A percentile compares a stretch with the other conserved stretches of the same genome.
Conservation (phyloP, 148 eudicot genomes). For the Arbutus unedo region DNA sequence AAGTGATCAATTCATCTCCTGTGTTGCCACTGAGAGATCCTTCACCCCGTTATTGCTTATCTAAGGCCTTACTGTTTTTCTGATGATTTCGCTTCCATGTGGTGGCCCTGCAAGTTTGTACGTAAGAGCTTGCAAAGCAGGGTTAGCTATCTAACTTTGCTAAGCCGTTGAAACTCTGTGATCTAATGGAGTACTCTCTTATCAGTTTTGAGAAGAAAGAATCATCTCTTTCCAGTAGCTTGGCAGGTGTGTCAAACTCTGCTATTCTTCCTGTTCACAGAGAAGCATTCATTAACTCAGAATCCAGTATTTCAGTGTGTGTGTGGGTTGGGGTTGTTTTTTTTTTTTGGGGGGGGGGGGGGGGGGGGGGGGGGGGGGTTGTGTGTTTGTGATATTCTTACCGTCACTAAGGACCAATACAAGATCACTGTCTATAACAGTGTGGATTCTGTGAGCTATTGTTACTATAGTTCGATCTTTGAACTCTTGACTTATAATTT, state of each 20-base stretch:
- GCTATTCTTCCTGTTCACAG: constrained; percentile 79
- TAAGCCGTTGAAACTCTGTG: constrained; percentile 50
- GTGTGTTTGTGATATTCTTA: constrained; percentile 20
- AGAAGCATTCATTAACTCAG: neutral
- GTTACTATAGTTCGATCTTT: constrained; percentile 80
- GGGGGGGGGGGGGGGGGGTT: neutral
- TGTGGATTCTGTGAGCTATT: constrained; percentile 98
- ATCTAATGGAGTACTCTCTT: constrained; percentile 82
- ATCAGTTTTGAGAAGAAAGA: constrained; percentile 89
- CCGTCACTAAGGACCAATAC: constrained; percentile 94
- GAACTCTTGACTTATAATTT: constrained; percentile 75
- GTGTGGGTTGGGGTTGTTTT: neutral
- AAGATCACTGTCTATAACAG: constrained; percentile 87
- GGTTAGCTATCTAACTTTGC: constrained; percentile 28
- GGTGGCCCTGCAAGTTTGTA: neutral
- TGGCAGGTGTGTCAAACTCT: constrained; percentile 83
- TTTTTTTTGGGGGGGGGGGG: too few relatives aligned
- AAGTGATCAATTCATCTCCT: neutral
- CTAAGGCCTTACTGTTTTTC: neutral
- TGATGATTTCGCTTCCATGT: neutral
- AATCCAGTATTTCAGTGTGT: neutral
- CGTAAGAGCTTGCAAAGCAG: neutral
- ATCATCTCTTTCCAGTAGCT: constrained; percentile 74
- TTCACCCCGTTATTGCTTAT: neutral
- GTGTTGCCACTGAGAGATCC: neutral